A percentile compares a stretch with the other conserved stretches of the same genome.
Evolutionary conservation across 2,329 filamentous ascomycete genomes (phyloP).

Genomic region (Colletotrichum gigasporum): DNA sequence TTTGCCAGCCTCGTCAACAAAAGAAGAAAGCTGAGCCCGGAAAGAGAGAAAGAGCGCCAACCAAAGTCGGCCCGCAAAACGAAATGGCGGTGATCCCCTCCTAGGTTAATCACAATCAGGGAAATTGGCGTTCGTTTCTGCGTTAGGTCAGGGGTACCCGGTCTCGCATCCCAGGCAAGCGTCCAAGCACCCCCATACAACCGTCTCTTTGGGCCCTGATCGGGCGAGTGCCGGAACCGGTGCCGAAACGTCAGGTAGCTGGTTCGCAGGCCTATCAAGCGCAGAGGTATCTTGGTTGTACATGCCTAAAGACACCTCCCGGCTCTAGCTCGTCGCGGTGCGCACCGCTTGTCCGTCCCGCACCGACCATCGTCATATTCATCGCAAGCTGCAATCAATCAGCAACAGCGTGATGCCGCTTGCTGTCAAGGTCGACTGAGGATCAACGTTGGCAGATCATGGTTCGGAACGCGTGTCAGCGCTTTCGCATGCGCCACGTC

Average conservation of each 20-base stretch:
- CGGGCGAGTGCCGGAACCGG: constrained; percentile 33
- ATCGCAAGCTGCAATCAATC: neutral
- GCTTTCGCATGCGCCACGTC: neutral
- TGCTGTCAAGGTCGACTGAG: neutral
- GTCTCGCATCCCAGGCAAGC: constrained; percentile 17
- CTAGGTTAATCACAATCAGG: constrained; percentile 29
- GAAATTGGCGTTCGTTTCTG: constrained; percentile 33
- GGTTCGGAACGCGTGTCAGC: neutral
- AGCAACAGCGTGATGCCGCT: neutral
- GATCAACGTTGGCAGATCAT: neutral
- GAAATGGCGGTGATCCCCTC: constrained; percentile 33
- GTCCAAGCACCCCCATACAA: constrained; percentile 32
- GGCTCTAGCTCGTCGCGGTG: neutral
- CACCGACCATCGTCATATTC: constrained; percentile 9
- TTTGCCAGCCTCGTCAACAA: constrained; percentile 16
- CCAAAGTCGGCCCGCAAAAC: constrained; percentile 26
- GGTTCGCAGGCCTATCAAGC: constrained; percentile 14
- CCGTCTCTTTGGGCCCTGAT: constrained; percentile 32
- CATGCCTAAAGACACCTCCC: neutral
- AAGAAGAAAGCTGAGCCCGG: constrained; percentile 21
- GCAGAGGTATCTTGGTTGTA: constrained; percentile 21
- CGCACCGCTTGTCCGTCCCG: neutral
- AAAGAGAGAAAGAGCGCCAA: neutral
- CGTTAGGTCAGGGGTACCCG: constrained; percentile 25
- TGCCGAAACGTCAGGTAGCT: constrained; percentile 31